phyloP scores from a whole-genome alignment of 2,329 filamentous ascomycete species.

The Graphilbum ipis-grandicollis region DNA sequence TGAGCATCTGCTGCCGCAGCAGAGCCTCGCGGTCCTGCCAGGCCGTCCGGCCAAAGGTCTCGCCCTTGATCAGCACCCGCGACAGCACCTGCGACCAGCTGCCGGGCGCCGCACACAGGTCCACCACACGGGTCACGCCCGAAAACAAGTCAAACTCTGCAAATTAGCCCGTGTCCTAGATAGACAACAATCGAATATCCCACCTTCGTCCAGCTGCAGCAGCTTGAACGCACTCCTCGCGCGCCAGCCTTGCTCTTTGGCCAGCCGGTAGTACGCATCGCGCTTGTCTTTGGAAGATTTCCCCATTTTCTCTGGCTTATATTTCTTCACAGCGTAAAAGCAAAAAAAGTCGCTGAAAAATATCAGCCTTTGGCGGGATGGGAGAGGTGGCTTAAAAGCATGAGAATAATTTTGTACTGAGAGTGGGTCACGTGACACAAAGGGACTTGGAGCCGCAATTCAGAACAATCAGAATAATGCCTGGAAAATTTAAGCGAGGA shows the following conservation, averaged over 20 bases:
- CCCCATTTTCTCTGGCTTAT: slow-evolving; percentile 38
- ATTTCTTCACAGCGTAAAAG: no score
- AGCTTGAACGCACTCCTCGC: slow-evolving; percentile 94
- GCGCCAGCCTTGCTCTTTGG: slow-evolving; percentile 97
- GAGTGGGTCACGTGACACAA: no score
- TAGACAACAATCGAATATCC: slow-evolving; percentile 3
- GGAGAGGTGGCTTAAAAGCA: no score
- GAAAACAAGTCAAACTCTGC: slow-evolving; percentile 87
- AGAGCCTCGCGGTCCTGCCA: slow-evolving; percentile 73
- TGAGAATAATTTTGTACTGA: no score
- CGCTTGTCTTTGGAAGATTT: slow-evolving; percentile 98
- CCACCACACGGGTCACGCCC: slow-evolving; percentile 79
- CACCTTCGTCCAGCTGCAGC: slow-evolving; percentile 76
- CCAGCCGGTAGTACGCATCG: slow-evolving; percentile 91
- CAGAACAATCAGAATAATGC: no score
- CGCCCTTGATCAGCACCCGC: slow-evolving; percentile 79
- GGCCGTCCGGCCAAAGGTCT: slow-evolving; percentile 69
- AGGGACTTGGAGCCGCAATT: no score
- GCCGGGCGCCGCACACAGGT: slow-evolving; percentile 87
- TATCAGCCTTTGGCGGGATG: no score
- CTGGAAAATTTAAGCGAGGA: no score
- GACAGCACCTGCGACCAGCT: slow-evolving; percentile 97
- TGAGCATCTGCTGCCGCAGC: slow-evolving; percentile 43
- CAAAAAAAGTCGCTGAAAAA: no score
- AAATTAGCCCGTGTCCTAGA: not conserved